Evolutionary conservation across 352 stramenopile genomes (phyloP), one percentile per base, ranked within the genome.

Genomic region (Pythium phragmiticola): DNA sequence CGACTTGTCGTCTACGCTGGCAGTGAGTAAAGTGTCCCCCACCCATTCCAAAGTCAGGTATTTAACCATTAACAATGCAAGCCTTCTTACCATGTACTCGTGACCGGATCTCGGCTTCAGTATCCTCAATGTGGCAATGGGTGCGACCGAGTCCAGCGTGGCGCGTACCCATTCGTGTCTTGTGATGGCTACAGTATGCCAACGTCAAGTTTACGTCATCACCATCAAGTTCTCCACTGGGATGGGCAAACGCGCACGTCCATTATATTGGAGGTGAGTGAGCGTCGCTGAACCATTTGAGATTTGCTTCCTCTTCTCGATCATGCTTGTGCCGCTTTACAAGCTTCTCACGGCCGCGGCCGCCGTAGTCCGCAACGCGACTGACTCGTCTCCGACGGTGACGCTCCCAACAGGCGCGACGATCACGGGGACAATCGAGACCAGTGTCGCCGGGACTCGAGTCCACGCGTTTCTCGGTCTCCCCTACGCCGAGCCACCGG

Each of bases 1-100:
- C 13, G 56, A 13, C 48, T 69, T 7, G 48, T 69, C 12, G 17
- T 69, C 0, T 64, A 68, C 37, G 45, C 41, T 34, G 43, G 42
- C 23, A 62, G n/a, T 5, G 21, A 46, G 2, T 60, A 28, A 36
- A 33, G 6, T 28, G 13, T 13, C 14, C 17, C 14, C n/a, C n/a
- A n/a, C 5, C 17, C 19, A 9, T 8, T 0, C 5, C 13, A 30
- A 46, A 45, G 36, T 34, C 12, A 12, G 16, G 3, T 19, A 41
- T 58, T n/a, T n/a, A n/a, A n/a, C n/a, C n/a, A n/a, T 11, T n/a
- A 46, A 46, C 13, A 46, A 19, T 46, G 41, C 26, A 28, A 28
- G 26, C 26, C 26, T 28, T 4, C 26, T 28, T 4, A 28, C 26
- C 26, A 28, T 28, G 26, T 28, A 28, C 26, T 28, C 26, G 26